Conservation (phyloP, 2,329 filamentous ascomycete species). For the Fragosphaeria purpurea region DNA sequence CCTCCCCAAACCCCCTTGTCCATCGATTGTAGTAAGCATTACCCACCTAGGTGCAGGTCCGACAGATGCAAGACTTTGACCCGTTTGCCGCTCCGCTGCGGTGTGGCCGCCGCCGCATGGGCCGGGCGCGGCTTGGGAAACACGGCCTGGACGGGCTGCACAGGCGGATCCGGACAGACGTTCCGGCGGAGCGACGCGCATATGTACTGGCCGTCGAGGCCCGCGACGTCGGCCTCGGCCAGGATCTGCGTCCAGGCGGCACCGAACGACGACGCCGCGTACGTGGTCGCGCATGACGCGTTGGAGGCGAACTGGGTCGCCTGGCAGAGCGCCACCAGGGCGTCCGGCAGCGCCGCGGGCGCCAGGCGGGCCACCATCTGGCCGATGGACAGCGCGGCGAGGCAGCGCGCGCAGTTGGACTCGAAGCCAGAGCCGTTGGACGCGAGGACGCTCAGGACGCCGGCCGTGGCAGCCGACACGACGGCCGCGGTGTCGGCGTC, state of each 20-base stretch:
- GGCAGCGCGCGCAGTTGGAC: conserved; percentile 42
- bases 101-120: conserved; percentile 25
- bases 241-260: conserved; percentile 49
- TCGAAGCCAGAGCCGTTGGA: conserved; percentile 23
- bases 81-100: conserved; percentile 38
- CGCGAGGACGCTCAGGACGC: conserved; percentile 35
- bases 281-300: conserved; percentile 36
- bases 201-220: conserved; percentile 46
- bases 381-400: conserved; percentile 38
- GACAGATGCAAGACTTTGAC: conserved; percentile 50
- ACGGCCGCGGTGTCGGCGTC: conserved; percentile 28
- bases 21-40: no score
- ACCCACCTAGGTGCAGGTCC: conserved; percentile 40
- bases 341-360: conserved; percentile 36
- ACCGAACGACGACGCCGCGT: conserved; percentile 36
- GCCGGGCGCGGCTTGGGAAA: conserved; percentile 46
- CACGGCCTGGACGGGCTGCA: conserved; percentile 33
- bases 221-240: conserved; percentile 39
- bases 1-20: no score
- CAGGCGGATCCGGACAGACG: conserved; percentile 37
- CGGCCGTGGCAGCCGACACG: conserved; percentile 29
- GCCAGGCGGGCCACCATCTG: conserved; percentile 39
- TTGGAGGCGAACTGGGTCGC: conserved; percentile 35
- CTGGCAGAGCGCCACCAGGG: conserved; percentile 42
- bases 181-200: conserved; percentile 37